Conservation (phyloP, 192 early-diverging fungal genomes). For the Backusella macrospora region DNA sequence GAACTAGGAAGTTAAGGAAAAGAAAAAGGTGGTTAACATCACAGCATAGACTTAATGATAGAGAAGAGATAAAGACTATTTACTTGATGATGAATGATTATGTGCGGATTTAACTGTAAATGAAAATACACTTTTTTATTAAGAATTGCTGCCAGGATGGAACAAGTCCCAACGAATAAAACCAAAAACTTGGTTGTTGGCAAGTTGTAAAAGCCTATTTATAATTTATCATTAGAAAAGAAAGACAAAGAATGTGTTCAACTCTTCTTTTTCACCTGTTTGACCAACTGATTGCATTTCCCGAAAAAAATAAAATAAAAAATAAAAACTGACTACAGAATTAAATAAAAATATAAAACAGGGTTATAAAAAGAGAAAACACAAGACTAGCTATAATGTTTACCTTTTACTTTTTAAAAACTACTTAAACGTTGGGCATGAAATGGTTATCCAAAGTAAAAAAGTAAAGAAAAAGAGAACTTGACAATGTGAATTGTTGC, state of each 20-base stretch:
- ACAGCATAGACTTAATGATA: neutral
- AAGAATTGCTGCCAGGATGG: constrained; percentile 52
- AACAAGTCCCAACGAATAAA: constrained; percentile 49
- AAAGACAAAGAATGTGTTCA: neutral
- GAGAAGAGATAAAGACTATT: neutral
- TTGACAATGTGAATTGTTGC: no score
- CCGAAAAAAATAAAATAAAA: constrained; percentile 4
- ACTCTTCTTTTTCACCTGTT: neutral
- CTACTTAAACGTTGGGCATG: no score
- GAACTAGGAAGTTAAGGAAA: constrained; percentile 43
- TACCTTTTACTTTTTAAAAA: no score
- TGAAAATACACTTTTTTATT: constrained; percentile 55
- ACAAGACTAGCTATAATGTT: no score
- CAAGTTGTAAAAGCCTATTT: constrained; percentile 65
- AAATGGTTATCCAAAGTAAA: no score
- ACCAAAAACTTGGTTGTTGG: constrained; percentile 61
- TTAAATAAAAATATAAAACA: neutral
- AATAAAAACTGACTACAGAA: neutral
- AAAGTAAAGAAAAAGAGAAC: no score
- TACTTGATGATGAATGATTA: constrained; percentile 66
- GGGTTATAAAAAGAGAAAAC: no score
- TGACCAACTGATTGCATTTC: constrained; percentile 6
- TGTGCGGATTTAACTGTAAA: constrained; percentile 59
- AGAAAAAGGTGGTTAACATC: neutral
- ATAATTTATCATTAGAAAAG: neutral